These are phyloP conservation scores for Termitomyces heimii DNA, from an alignment of 768 basidiomycete species.

Conservation along the genomic window DNA sequence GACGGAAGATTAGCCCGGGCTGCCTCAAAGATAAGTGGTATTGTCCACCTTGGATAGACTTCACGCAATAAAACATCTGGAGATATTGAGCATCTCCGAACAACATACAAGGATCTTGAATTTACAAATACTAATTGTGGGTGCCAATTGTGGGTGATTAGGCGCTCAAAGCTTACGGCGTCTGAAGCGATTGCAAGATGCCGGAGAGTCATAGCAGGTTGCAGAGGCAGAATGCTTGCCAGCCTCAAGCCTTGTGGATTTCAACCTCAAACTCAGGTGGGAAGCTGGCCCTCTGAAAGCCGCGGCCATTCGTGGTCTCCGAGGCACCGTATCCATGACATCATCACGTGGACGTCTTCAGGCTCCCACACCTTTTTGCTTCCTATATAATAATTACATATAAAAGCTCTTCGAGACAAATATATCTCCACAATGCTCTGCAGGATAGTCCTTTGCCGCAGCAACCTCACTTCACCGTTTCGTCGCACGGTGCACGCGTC, in stretches of 20 bases:
- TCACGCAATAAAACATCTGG: too few species aligned
- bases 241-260: neutral
- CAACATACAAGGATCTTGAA: too few species aligned
- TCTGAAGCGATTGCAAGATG: neutral
- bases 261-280: too few species aligned
- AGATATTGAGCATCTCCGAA: too few species aligned
- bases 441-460: constrained; percentile 4
- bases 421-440: constrained; percentile 8
- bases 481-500: constrained; percentile 4
- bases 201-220: too few species aligned
- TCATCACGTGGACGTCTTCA: constrained; percentile 17
- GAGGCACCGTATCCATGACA: neutral
- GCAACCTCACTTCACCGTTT: neutral
- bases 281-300: neutral
- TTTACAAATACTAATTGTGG: too few species aligned
- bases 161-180: neutral
- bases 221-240: neutral
- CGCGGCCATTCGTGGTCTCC: neutral
- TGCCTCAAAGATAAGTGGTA: too few species aligned
- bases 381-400: neutral
- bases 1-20: too few species aligned
- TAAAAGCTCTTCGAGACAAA: neutral
- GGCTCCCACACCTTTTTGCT: neutral
- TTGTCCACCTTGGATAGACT: too few species aligned
- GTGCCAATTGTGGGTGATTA: neutral